These are phyloP conservation scores for Nigrograna mackinnonii DNA, from an alignment of 2,329 filamentous ascomycete species.

Conservation along the genomic window DNA sequence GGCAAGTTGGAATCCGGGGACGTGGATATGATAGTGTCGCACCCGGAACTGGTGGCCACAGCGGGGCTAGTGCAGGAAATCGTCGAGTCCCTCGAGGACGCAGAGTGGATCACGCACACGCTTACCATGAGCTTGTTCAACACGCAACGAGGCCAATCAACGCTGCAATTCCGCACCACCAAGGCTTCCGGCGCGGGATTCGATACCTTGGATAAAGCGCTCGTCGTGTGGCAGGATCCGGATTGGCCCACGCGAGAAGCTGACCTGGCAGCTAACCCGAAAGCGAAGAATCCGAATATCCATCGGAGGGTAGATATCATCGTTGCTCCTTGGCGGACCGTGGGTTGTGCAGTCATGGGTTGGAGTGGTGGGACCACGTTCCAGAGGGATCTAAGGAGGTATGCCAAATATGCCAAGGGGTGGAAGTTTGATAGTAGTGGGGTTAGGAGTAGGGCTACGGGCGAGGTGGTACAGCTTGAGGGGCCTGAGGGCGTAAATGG, in stretches of 20 bases:
- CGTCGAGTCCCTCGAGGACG: constrained; percentile 69
- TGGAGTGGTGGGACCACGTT: constrained; percentile 93
- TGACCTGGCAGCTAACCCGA: constrained; percentile 37
- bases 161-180: constrained; percentile 56
- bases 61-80: constrained; percentile 72
- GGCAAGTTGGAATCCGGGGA: constrained; percentile 77
- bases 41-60: constrained; percentile 72
- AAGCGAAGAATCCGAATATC: constrained; percentile 67
- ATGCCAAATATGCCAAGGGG: constrained; percentile 70
- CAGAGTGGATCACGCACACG: constrained; percentile 78
- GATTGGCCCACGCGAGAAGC: constrained; percentile 41
- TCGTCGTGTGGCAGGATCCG: constrained; percentile 89
- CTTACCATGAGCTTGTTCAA: constrained; percentile 71
- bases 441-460: constrained; percentile 68
- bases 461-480: constrained; percentile 74
- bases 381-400: constrained; percentile 79
- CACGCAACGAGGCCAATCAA: constrained; percentile 72
- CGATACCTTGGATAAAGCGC: constrained; percentile 86
- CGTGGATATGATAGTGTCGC: constrained; percentile 83
- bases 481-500: constrained; percentile 46
- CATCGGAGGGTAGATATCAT: constrained; percentile 94
- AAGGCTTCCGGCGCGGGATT: constrained; percentile 63
- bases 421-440: constrained; percentile 95
- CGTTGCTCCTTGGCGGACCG: constrained; percentile 83
- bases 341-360: constrained; percentile 83